Percentiles rank a stretch among this genome's conserved stretches.
Evolutionary conservation across 139 green algal genomes (phyloP).

Genomic region (Chlorella vulgaris): DNA sequence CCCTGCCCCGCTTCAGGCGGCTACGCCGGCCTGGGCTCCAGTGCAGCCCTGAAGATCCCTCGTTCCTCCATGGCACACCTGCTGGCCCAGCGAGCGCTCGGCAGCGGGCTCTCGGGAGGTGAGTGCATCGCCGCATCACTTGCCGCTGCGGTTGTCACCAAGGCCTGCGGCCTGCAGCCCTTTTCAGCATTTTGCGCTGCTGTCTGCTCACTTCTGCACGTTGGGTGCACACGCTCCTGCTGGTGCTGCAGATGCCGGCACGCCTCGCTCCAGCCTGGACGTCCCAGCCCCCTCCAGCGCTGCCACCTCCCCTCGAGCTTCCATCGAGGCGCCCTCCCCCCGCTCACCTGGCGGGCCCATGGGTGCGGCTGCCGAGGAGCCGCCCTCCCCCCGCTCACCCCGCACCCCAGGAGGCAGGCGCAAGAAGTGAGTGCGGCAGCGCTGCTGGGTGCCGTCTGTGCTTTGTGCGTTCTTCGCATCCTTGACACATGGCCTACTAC

Average conservation of each 20-base stretch:
- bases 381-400: constrained; percentile 21
- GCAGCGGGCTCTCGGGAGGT: background rate
- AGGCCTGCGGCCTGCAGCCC: no score
- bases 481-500: no score
- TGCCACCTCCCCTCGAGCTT: background rate
- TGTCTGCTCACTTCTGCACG: no score
- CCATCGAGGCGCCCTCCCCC: background rate
- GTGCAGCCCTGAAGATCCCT: constrained; percentile 27
- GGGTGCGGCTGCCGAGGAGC: no score
- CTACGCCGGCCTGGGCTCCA: background rate
- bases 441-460: background rate
- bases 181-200: no score
- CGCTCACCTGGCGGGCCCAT: background rate
- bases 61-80: constrained; percentile 30
- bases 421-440: background rate
- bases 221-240: background rate
- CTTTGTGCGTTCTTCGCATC: background rate
- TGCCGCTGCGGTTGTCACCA: no score
- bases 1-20: background rate
- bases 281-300: background rate
- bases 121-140: no score
- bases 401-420: constrained; percentile 12
- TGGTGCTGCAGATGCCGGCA: background rate
- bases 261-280: constrained; percentile 17
- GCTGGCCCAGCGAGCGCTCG: constrained; percentile 17